phyloP scores from a whole-genome alignment of 768 basidiomycete species.

The Auriscalpium vulgare region DNA sequence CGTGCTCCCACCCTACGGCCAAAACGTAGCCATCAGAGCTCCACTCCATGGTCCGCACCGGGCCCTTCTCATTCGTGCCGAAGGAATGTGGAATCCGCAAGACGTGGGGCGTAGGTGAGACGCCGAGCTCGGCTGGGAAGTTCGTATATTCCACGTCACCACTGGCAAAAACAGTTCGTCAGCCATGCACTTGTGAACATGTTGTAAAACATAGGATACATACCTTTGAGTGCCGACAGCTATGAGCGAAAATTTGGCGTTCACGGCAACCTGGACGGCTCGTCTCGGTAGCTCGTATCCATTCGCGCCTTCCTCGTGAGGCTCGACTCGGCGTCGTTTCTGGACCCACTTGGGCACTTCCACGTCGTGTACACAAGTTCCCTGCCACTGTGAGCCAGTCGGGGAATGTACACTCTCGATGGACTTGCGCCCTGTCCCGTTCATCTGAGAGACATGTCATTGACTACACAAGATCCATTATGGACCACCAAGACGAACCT shows the following conservation, averaged over 20 bases:
- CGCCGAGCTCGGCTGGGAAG: constrained; percentile 58
- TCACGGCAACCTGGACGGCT: constrained; percentile 60
- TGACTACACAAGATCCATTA: no score
- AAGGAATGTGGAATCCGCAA: constrained; percentile 58
- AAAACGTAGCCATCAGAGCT: constrained; percentile 93
- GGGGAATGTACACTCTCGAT: not conserved
- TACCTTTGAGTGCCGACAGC: constrained; percentile 75
- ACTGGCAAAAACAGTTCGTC: constrained; percentile 27
- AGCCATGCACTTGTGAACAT: not conserved
- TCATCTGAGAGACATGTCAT: not conserved
- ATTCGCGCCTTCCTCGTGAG: constrained; percentile 28
- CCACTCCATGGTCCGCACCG: constrained; percentile 74
- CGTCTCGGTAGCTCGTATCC: constrained; percentile 58
- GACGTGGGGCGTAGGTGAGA: constrained; percentile 49
- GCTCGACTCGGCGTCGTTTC: constrained; percentile 56
- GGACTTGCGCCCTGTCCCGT: constrained; percentile 3
- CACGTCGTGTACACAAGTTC: constrained; percentile 74
- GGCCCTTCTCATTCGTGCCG: constrained; percentile 45
- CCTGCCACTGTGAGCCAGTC: constrained; percentile 44
- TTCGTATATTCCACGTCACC: constrained; percentile 60
- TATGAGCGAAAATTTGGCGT: constrained; percentile 72
- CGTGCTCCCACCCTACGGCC: constrained; percentile 84
- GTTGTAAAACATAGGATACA: not conserved
- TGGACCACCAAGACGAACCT: not conserved
- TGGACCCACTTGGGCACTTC: constrained; percentile 72